phyloP scores from a whole-genome alignment of 208 protist species.

The Wallacemonas sp. region DNA sequence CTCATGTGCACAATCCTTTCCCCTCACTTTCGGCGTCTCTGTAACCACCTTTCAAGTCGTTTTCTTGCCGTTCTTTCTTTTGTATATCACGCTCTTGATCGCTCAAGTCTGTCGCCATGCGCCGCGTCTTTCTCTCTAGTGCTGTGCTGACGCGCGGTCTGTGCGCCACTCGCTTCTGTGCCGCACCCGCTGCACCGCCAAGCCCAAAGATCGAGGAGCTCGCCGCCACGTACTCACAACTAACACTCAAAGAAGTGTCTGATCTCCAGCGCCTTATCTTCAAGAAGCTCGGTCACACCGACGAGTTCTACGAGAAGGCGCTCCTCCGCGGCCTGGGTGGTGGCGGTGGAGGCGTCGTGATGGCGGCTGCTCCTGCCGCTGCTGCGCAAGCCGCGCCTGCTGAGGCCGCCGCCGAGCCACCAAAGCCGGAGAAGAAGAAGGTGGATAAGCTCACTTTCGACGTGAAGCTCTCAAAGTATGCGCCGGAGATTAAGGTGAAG shows the following conservation, averaged over 20 bases:
- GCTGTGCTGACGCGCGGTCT: constrained; percentile 18
- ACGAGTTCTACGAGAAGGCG: constrained; percentile 92
- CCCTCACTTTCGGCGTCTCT: not conserved
- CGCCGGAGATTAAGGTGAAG: constrained; percentile 88
- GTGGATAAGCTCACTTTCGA: constrained; percentile 88
- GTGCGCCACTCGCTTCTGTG: constrained; percentile 29
- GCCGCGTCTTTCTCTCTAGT: constrained; percentile 30
- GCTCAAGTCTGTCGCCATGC: constrained; percentile 40
- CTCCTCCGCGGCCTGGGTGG: constrained; percentile 81
- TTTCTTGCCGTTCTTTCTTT: not conserved
- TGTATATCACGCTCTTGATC: not conserved
- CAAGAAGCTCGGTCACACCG: constrained; percentile 88
- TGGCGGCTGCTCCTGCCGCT: constrained; percentile 35
- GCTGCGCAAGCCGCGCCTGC: constrained; percentile 31
- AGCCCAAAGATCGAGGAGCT: constrained; percentile 76
- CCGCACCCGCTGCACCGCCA: constrained; percentile 24
- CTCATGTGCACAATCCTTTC: constrained; percentile 4
- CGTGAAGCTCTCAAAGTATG: constrained; percentile 86
- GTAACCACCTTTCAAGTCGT: not conserved
- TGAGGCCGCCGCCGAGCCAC: constrained; percentile 35
- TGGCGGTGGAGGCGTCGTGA: constrained; percentile 57
- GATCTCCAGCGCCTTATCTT: constrained; percentile 89
- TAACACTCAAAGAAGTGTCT: constrained; percentile 86
- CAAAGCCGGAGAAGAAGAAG: constrained; percentile 90
- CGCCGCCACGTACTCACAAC: constrained; percentile 74